A percentile compares a stretch with the other conserved stretches of the same genome.
Evolutionary conservation across 1,139 yeast genomes (phyloP).

Genomic region (Candida tetrigidarum): DNA sequence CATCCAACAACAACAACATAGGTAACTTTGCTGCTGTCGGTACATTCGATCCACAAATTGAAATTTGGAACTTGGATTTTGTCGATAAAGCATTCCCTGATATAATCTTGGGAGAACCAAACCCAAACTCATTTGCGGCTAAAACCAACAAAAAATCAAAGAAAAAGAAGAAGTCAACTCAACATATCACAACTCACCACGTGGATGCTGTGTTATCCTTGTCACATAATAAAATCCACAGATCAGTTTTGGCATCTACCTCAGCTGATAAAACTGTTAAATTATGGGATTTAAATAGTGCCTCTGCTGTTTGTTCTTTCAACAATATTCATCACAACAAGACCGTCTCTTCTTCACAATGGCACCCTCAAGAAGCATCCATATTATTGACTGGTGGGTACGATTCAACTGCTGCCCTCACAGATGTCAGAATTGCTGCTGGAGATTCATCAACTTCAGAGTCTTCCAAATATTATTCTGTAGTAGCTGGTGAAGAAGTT

Average conservation of each 20-base stretch:
- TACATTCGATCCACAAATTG: conserved; percentile 97
- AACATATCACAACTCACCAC: conserved; percentile 77
- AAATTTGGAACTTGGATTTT: conserved; percentile 93
- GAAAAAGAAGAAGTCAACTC: conserved; percentile 52
- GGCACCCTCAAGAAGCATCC: conserved; percentile 82
- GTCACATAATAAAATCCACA: conserved; percentile 78
- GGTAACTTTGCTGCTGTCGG: conserved; percentile 97
- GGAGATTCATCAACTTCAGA: conserved; percentile 43
- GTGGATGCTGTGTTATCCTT: conserved; percentile 92
- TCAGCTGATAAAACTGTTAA: conserved; percentile 96
- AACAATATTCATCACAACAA: conserved; percentile 61
- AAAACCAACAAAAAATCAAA: conserved; percentile 50
- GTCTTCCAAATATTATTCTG: conserved; percentile 66
- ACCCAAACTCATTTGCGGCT: conserved; percentile 48
- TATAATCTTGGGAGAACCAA: conserved; percentile 83
- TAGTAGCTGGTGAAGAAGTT: conserved; percentile 74
- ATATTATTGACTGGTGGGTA: conserved; percentile 91
- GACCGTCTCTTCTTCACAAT: conserved; percentile 84
- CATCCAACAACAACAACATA: conserved; percentile 39
- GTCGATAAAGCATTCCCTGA: conserved; percentile 96
- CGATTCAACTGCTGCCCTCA: conserved; percentile 76
- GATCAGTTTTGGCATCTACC: conserved; percentile 89
- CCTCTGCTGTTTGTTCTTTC: conserved; percentile 74
- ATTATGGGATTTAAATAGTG: conserved; percentile 87
- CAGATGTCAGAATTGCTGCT: conserved; percentile 74